These are phyloP conservation scores for Afroboletus lepidellus DNA, from an alignment of 1,284 basidiomycete species.

Conservation along the genomic window DNA sequence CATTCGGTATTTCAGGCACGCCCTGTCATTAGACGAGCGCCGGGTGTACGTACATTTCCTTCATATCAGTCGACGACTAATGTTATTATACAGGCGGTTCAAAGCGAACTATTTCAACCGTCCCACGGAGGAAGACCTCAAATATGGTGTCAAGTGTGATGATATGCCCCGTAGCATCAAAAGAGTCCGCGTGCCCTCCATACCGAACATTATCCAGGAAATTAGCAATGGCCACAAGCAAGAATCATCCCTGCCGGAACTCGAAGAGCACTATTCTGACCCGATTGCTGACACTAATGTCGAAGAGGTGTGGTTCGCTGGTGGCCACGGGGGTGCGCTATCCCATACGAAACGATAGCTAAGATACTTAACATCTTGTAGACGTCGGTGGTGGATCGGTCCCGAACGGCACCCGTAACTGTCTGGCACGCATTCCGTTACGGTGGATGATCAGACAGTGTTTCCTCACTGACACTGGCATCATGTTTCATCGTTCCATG, in stretches of 20 bases:
- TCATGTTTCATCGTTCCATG: conserved; percentile 50
- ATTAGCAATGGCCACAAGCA: conserved; percentile 6
- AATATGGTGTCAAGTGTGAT: conserved; percentile 43
- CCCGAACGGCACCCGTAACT: conserved; percentile 39
- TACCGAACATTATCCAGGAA: conserved; percentile 3
- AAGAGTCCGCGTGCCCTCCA: not conserved
- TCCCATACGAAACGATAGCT: too few species aligned
- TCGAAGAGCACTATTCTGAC: conserved; percentile 23
- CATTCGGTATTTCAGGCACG: conserved; percentile 53
- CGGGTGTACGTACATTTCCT: conserved; percentile 35
- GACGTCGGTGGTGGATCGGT: conserved; percentile 55
- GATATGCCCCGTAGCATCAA: conserved; percentile 40
- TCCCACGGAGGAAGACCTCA: conserved; percentile 32
- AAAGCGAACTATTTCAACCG: conserved; percentile 46
- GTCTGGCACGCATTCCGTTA: conserved; percentile 49
- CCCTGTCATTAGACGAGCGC: conserved; percentile 54
- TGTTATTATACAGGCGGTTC: conserved; percentile 37
- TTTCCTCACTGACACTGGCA: conserved; percentile 50
- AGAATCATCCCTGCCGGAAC: conserved; percentile 18
- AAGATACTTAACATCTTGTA: conserved; percentile 13
- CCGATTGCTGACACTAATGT: conserved; percentile 30
- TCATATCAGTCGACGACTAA: not conserved
- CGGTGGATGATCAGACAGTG: conserved; percentile 61
- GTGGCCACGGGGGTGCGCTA: conserved; percentile 36
- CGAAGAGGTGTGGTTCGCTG: conserved; percentile 57